Conservation (phyloP, 805 yeast genomes). For the Kuraishia hungarica region DNA sequence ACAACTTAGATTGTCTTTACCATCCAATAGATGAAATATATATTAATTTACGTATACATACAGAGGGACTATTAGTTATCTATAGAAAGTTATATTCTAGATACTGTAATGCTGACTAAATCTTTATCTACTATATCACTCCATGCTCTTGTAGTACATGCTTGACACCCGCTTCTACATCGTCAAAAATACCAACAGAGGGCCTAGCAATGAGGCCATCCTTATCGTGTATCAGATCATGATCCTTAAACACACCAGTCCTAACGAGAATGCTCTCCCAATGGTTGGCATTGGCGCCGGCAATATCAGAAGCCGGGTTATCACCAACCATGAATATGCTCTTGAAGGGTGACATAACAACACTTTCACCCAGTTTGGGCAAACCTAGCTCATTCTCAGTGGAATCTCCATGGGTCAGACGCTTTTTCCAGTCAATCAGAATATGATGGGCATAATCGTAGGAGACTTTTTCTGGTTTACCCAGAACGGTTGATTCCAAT, state of each 20-base stretch:
- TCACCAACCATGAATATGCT: conserved; percentile 95
- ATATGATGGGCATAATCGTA: conserved; percentile 79
- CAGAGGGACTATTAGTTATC: too few species aligned
- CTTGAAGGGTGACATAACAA: conserved; percentile 34
- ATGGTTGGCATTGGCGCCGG: conserved; percentile 80
- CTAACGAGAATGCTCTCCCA: conserved; percentile 83
- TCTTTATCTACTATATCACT: background rate
- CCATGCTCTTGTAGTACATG: conserved; percentile 12
- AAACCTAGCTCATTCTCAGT: conserved; percentile 11
- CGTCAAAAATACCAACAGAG: conserved; percentile 37
- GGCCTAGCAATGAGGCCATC: conserved; percentile 28
- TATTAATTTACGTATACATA: too few species aligned
- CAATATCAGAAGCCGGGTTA: conserved; percentile 88
- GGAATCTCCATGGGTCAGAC: conserved; percentile 16
- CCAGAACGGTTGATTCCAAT: conserved; percentile 53
- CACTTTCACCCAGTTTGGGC: conserved; percentile 38
- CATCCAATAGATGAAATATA: background rate
- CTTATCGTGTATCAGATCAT: conserved; percentile 25
- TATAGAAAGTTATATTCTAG: background rate
- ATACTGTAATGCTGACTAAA: too few species aligned
- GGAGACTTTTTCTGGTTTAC: conserved; percentile 74
- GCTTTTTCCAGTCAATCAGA: conserved; percentile 44
- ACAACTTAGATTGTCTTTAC: background rate
- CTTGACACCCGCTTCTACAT: conserved; percentile 37
- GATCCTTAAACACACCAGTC: conserved; percentile 79